Evolutionary conservation across 805 yeast genomes (phyloP), one percentile per base, ranked within the genome.

Genomic region (Yamadazyma akitaensis): DNA sequence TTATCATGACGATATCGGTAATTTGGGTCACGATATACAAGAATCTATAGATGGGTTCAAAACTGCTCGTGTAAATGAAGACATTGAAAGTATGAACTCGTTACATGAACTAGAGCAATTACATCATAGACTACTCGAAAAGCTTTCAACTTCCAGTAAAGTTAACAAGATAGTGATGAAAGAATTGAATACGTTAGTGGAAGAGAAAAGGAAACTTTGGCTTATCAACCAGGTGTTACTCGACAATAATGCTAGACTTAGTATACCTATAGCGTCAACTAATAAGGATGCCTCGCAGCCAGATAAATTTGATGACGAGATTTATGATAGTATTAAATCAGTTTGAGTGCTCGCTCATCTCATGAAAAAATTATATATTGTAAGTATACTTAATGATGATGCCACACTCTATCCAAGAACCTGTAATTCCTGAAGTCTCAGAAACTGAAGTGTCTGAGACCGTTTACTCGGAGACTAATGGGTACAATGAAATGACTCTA

Each of bases 201-300:
- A 60, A 37, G 61, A 63, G 35, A 67, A 67, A 37, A 61, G 79
- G 32, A 57, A 63, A 31, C 49, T 72, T 24, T 75, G 76, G 74
- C 46, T 61, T 5, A 53, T 61, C 6, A 77, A 73, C 44, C 80
- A 77, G 48, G 47, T 66, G 10, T 54, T 77, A 14, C 51, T 77
- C 21, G 76, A 76, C 44, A 72, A 74, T 5, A 73, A 72, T 44
- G 59, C 74, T 24, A 48, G 57, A 33, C 43, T 67, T 9, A 77
- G 73, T 1, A 55, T 72, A 21, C 73, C 48, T 17, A 40, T 30
- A 14, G 26, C 36, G 3, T 30, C 39, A 14, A 13, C 35, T 1
- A 38, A 45, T 5, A 43, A 39, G 14, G 47, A 40, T 7, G 38
- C 28, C 21, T 26, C 21, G 14, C 47, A 43, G n/a, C 34, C 44